Evolutionary conservation across 1,284 basidiomycete species (phyloP), one percentile per base, ranked within the genome.

Genomic region (Cryptococcus sp.): DNA sequence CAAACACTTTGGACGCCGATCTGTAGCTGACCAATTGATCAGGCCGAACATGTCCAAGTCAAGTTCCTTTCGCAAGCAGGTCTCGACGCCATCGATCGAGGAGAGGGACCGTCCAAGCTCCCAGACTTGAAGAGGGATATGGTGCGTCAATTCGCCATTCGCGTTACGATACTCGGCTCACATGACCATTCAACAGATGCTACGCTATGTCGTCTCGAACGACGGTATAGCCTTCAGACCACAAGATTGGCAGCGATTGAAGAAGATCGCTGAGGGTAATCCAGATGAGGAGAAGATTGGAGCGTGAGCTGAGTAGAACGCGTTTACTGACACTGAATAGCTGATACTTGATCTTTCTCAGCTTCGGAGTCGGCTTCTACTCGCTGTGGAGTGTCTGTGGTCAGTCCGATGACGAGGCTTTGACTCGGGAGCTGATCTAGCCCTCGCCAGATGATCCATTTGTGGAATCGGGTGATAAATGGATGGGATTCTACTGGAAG

Each of bases 401-500:
- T 69, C 54, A 61, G 70, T 66, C 35, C 5, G 3, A 47, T 52
- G 35, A 40, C 3, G 20, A 23, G 3, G 17, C 17, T n/a, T 16
- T 20, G 39, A 16, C 17, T 10, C 13, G 19, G 16, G 17, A 22
- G 20, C 25, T 11, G 42, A 25, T 53, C 25, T 23, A 20, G 45
- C 45, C 42, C 48, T 51, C 40, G 25, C 23, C 54, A n/a, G 94
- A 98, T 63, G 88, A 92, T 65, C 95, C 95, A 0, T 90, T 95
- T 70, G 94, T 98, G 10, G 88, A 87, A 11, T 93, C 90, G 17
- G 93, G 91, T 72, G 85, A 84, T 52, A 85, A 91, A 73, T 93
- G 90, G 87, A 96, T 96, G 93, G 90, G 89, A 2, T 98, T 99
- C 76, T 91, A 96, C 75, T 99, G 93, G 93, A 94, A 93, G 74